A percentile compares a stretch with the other conserved stretches of the same genome.
Evolutionary conservation across 2,329 filamentous ascomycete genomes (phyloP).

Genomic region (Colletotrichum sp.): DNA sequence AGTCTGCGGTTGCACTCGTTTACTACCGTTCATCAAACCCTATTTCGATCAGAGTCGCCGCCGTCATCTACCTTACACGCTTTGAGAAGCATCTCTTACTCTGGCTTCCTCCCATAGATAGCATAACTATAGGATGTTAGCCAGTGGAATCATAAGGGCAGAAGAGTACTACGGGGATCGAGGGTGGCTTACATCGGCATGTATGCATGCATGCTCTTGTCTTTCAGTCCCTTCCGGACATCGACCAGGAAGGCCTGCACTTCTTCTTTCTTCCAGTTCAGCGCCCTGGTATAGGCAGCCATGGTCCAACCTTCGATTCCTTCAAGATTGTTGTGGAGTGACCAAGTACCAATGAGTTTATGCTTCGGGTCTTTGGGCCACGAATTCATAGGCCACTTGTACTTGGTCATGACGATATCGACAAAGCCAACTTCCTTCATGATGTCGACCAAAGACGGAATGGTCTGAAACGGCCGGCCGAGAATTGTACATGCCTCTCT

Average conservation of each 20-base stretch:
- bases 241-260: constrained; percentile 37
- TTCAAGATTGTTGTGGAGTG: constrained; percentile 33
- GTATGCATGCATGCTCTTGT: constrained; percentile 38
- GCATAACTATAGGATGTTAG: not conserved
- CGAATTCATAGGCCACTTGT: constrained; percentile 53
- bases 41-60: not conserved
- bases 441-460: constrained; percentile 34
- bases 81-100: not conserved
- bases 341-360: constrained; percentile 53
- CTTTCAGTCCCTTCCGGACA: constrained; percentile 36
- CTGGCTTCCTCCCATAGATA: not conserved
- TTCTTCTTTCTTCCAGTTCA: constrained; percentile 36
- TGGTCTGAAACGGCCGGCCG: constrained; percentile 32
- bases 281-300: constrained; percentile 35
- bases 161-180: not conserved
- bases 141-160: too few relatives aligned
- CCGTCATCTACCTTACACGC: not conserved
- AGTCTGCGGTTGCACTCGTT: not conserved
- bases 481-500: constrained; percentile 32
- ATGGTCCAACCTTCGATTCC: constrained; percentile 40
- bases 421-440: constrained; percentile 58
- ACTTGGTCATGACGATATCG: constrained; percentile 51
- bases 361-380: constrained; percentile 57
- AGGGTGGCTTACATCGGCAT: constrained; percentile 40
- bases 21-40: not conserved